phyloP scores from a whole-genome alignment of 306 rosid genomes.

The Inga leiocalycina region DNA sequence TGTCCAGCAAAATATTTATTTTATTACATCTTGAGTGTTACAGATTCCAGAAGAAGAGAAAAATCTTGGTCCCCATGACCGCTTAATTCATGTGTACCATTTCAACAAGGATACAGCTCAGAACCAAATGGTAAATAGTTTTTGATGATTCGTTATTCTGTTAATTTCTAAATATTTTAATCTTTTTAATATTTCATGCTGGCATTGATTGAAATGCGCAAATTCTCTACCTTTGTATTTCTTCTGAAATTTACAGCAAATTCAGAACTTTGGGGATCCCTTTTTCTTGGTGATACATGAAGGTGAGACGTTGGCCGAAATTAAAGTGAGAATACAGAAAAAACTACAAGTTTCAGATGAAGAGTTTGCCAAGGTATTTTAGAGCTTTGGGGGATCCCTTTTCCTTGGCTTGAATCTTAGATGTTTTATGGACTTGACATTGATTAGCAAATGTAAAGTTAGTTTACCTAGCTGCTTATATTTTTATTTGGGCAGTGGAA shows the following conservation, averaged over 20 bases:
- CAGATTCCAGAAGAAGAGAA: conserved; percentile 89
- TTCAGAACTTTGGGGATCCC: conserved; percentile 89
- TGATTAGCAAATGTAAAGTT: neutral
- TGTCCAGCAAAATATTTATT: conserved; percentile 2
- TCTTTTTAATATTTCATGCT: neutral
- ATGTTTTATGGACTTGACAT: neutral
- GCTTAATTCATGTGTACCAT: conserved; percentile 80
- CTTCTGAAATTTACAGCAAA: conserved; percentile 56
- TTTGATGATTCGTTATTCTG: conserved; percentile 6
- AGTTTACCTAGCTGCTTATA: conserved; percentile 7
- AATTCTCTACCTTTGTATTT: neutral
- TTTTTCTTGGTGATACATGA: conserved; percentile 85
- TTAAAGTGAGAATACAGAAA: conserved; percentile 70
- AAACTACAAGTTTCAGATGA: conserved; percentile 78
- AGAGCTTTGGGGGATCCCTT: neutral
- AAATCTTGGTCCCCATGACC: conserved; percentile 70
- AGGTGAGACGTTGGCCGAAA: conserved; percentile 77
- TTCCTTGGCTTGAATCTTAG: conserved; percentile 25
- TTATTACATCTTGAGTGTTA: conserved; percentile 1
- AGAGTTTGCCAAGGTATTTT: conserved; percentile 76
- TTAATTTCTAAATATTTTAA: neutral
- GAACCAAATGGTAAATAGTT: conserved; percentile 66
- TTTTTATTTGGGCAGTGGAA: conserved; percentile 66
- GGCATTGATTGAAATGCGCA: neutral
- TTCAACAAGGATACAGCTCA: conserved; percentile 81